A percentile compares a stretch with the other conserved stretches of the same genome.
These are phyloP conservation scores for Ganoderma lucidum DNA, from an alignment of 1,284 basidiomycete species.

Conservation along the genomic window DNA sequence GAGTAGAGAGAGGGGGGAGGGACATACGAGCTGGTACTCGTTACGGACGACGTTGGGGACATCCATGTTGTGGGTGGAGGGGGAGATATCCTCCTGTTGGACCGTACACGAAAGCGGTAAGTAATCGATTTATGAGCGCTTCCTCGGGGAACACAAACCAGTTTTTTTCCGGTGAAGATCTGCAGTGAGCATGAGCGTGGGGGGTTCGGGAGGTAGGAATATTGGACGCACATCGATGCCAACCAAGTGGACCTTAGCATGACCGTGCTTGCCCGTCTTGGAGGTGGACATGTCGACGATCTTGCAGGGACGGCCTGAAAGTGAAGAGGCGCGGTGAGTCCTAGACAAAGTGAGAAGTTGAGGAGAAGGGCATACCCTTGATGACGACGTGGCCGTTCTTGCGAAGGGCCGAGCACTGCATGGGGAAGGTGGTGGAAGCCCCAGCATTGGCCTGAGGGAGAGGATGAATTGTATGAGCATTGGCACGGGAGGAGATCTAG, in stretches of 20 bases:
- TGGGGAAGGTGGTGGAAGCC: conserved; percentile 90
- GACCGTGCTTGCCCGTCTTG: conserved; percentile 99
- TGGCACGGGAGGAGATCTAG: conserved; percentile 15
- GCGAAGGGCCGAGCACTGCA: conserved; percentile 98
- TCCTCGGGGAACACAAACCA: conserved; percentile 54
- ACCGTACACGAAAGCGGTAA: conserved; percentile 23
- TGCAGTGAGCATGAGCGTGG: conserved; percentile 41
- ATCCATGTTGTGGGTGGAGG: conserved; percentile 99
- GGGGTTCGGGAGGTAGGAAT: conserved; percentile 13
- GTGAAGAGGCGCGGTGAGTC: neutral
- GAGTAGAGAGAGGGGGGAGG: neutral
- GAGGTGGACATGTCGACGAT: conserved; percentile 99
- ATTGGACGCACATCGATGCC: conserved; percentile 86
- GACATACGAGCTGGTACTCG: conserved; percentile 90
- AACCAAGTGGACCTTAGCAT: conserved; percentile 99
- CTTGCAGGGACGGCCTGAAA: conserved; percentile 93
- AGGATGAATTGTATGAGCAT: conserved; percentile 22
- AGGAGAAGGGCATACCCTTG: conserved; percentile 65
- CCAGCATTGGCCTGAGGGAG: conserved; percentile 71
- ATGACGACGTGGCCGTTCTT: conserved; percentile 98
- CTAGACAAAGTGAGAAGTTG: too few species aligned
- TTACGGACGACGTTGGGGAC: conserved; percentile 93
- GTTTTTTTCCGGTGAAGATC: conserved; percentile 97
- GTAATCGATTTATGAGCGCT: conserved; percentile 19
- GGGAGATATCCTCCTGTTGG: conserved; percentile 94